These are phyloP conservation scores for Dothistroma pini DNA, from an alignment of 2,329 filamentous ascomycete species.

Conservation along the genomic window DNA sequence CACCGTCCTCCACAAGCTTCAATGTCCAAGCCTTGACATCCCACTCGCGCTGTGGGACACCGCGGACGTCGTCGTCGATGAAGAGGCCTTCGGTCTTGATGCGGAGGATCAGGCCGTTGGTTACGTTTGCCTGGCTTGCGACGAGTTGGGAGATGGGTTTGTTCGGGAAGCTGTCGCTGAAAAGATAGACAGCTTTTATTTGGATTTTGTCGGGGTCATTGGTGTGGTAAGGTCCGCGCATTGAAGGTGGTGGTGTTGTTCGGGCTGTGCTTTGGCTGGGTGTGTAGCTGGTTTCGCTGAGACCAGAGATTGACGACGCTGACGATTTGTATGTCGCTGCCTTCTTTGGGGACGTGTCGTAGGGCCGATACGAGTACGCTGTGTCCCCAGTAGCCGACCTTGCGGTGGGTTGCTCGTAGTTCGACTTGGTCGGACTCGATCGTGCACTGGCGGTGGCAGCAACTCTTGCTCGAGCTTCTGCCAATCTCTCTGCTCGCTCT, in stretches of 20 bases:
- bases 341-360: slow-evolving; percentile 28
- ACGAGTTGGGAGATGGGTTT: slow-evolving; percentile 90
- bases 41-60: slow-evolving; percentile 94
- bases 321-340: slow-evolving; percentile 49
- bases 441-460: slow-evolving; percentile 30
- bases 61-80: slow-evolving; percentile 91
- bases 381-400: slow-evolving; percentile 59
- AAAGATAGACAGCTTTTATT: slow-evolving; percentile 87
- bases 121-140: slow-evolving; percentile 77
- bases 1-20: slow-evolving; percentile 71
- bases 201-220: slow-evolving; percentile 95
- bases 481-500: slow-evolving; percentile 21
- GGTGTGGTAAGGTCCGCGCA: slow-evolving; percentile 75
- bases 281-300: slow-evolving; percentile 83
- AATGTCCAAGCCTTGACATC: slow-evolving; percentile 98
- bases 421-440: slow-evolving; percentile 20
- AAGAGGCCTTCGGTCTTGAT: slow-evolving; percentile 94
- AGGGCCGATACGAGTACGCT: slow-evolving; percentile 42
- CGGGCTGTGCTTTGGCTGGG: slow-evolving; percentile 77
- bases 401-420: slow-evolving; percentile 50
- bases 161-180: slow-evolving; percentile 82
- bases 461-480: slow-evolving; percentile 14
- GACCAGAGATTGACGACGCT: slow-evolving; percentile 45
- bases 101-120: slow-evolving; percentile 84
- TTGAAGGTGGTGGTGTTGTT: slow-evolving; percentile 75